Percentiles rank a stretch among this genome's conserved stretches.
These are phyloP conservation scores for Imleria badia DNA, from an alignment of 768 basidiomycete species.

Conservation along the genomic window DNA sequence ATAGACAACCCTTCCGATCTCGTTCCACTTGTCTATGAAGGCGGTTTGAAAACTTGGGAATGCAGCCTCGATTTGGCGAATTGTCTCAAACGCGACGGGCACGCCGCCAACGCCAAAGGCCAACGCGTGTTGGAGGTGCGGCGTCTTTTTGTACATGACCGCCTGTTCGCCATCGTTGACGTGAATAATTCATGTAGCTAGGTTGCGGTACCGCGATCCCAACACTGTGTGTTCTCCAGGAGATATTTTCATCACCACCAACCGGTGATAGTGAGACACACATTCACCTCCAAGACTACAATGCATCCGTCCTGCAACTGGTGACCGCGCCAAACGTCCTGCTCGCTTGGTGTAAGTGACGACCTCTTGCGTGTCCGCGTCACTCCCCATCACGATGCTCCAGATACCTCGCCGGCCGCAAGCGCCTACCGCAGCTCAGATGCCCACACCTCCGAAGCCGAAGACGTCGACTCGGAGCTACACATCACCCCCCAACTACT, in stretches of 20 bases:
- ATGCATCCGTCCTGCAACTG: slow-evolving; percentile 73
- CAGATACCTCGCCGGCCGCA: slow-evolving; percentile 66
- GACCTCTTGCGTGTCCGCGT: neutral
- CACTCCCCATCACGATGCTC: neutral
- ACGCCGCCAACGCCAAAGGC: slow-evolving; percentile 37
- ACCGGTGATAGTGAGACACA: slow-evolving; percentile 37
- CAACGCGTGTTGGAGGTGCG: slow-evolving; percentile 70
- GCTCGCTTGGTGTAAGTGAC: slow-evolving; percentile 74
- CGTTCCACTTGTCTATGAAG: slow-evolving; percentile 90
- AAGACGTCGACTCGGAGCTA: slow-evolving; percentile 48
- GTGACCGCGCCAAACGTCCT: slow-evolving; percentile 79
- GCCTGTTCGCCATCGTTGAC: neutral
- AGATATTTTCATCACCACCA: slow-evolving; percentile 46
- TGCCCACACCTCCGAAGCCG: slow-evolving; percentile 22
- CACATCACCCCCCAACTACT: slow-evolving; percentile 65
- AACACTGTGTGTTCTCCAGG: slow-evolving; percentile 66
- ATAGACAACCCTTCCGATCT: slow-evolving; percentile 87
- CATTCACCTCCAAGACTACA: slow-evolving; percentile 91
- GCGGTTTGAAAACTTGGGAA: slow-evolving; percentile 98
- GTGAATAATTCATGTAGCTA: slow-evolving; percentile 46
- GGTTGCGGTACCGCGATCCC: slow-evolving; percentile 95
- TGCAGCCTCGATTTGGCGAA: slow-evolving; percentile 85
- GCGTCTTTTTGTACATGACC: neutral
- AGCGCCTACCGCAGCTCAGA: slow-evolving; percentile 40
- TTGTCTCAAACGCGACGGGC: slow-evolving; percentile 46